Conservation (phyloP, 352 stramenopile genomes). For the Pythium apleroticum region DNA sequence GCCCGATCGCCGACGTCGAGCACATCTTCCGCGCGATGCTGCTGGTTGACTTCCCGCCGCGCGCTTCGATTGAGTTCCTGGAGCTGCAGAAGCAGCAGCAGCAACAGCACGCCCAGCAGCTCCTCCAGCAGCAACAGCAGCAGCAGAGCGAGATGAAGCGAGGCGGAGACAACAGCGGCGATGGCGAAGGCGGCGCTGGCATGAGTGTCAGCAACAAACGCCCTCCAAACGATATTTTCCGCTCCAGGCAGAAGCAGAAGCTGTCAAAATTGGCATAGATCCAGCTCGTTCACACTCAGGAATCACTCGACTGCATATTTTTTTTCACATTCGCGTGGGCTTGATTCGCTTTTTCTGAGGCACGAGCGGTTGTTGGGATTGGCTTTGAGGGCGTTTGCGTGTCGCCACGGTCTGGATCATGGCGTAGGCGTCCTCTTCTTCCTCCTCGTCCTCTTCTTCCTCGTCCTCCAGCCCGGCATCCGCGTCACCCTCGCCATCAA, state of each 20-base stretch:
- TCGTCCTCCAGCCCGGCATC: not conserved
- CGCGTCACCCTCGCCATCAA: not conserved
- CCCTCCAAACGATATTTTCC: constrained; percentile 84
- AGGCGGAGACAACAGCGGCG: constrained; percentile 38
- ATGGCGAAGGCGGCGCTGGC: constrained; percentile 31
- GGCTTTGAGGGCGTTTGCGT: constrained; percentile 5
- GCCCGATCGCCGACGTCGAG: constrained; percentile 83
- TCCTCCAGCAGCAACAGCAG: constrained; percentile 59
- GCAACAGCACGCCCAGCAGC: constrained; percentile 58
- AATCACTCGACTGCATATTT: constrained; percentile 1
- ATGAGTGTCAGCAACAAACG: constrained; percentile 74
- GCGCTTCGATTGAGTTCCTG: constrained; percentile 68
- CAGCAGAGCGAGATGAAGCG: constrained; percentile 40
- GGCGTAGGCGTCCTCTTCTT: constrained; percentile 6
- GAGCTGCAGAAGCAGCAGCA: constrained; percentile 50
- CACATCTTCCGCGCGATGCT: constrained; percentile 86
- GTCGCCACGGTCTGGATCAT: not conserved
- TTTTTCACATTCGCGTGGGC: constrained; percentile 14
- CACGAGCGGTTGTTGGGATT: constrained; percentile 12
- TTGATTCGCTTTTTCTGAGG: constrained; percentile 34
- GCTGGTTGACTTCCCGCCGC: constrained; percentile 77
- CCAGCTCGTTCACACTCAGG: constrained; percentile 16
- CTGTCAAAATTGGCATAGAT: constrained; percentile 49
- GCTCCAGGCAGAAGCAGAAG: constrained; percentile 83
- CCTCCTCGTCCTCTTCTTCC: not conserved